These are phyloP conservation scores for Mollisiaceae sp. DNA, from an alignment of 2,329 filamentous ascomycete species.

Conservation along the genomic window DNA sequence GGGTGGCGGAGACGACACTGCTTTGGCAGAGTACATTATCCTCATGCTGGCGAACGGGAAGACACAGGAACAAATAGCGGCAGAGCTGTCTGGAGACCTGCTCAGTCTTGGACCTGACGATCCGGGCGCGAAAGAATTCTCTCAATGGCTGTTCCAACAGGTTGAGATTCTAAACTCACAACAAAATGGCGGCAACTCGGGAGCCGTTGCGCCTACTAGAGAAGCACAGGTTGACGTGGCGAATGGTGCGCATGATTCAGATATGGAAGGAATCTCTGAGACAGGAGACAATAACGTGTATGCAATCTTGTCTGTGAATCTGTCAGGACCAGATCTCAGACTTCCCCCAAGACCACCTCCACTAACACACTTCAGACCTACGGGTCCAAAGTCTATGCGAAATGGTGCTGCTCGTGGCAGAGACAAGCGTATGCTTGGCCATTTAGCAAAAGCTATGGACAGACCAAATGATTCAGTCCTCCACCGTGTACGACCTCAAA, in stretches of 20 bases:
- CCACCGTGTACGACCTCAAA: conserved; percentile 77
- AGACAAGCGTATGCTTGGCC: conserved; percentile 83
- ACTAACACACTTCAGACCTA: conserved; percentile 71
- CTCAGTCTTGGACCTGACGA: conserved; percentile 84
- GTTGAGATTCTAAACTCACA: conserved; percentile 71
- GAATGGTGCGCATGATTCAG: conserved; percentile 64
- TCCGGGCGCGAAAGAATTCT: conserved; percentile 80
- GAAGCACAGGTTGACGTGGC: conserved; percentile 61
- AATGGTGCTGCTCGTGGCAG: conserved; percentile 60
- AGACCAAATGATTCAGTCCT: conserved; percentile 75
- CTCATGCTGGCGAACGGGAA: conserved; percentile 97
- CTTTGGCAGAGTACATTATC: conserved; percentile 93
- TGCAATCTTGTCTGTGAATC: conserved; percentile 43
- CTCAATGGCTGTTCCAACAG: conserved; percentile 92
- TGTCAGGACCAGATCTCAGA: conserved; percentile 18
- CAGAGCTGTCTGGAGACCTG: conserved; percentile 86
- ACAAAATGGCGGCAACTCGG: conserved; percentile 53
- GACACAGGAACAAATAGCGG: conserved; percentile 85
- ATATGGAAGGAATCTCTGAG: conserved; percentile 68
- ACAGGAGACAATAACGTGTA: conserved; percentile 61
- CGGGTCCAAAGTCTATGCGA: conserved; percentile 94
- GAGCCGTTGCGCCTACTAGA: conserved; percentile 24
- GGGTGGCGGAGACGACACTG: conserved; percentile 74
- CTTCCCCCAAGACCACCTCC: conserved; percentile 25
- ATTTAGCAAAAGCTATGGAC: conserved; percentile 83